phyloP scores from a whole-genome alignment of 495 filamentous ascomycete species.

The Penicillium atrosanguineum region DNA sequence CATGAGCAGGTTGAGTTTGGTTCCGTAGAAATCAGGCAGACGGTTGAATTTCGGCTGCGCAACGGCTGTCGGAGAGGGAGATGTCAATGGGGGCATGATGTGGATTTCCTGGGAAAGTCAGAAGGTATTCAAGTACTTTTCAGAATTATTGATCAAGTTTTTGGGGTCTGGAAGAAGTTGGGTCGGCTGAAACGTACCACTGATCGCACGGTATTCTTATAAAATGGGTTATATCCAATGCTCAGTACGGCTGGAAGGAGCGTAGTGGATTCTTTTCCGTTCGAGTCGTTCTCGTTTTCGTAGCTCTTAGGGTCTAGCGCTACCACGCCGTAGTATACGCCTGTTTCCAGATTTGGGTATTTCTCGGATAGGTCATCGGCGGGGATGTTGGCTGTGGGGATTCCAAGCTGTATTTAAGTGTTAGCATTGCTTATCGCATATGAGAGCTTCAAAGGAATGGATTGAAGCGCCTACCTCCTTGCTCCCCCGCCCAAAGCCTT shows the following conservation, averaged over 20 bases:
- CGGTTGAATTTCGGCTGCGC: conserved; percentile 37
- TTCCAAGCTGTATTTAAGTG: conserved; percentile 62
- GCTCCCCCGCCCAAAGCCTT: conserved; percentile 90
- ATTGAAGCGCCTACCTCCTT: conserved; percentile 60
- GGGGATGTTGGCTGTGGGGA: conserved; percentile 96
- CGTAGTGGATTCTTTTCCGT: conserved; percentile 24
- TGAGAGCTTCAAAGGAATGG: neutral
- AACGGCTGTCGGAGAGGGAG: conserved; percentile 47
- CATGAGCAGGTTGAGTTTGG: conserved; percentile 71
- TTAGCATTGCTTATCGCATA: neutral
- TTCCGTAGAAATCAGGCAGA: conserved; percentile 78
- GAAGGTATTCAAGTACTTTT: neutral
- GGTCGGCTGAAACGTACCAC: conserved; percentile 47
- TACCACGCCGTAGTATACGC: conserved; percentile 92
- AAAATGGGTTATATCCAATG: conserved; percentile 95
- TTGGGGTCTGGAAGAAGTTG: neutral
- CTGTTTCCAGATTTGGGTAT: conserved; percentile 65
- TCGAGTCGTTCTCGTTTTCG: conserved; percentile 10
- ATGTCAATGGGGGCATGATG: conserved; percentile 61
- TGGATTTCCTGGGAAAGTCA: conserved; percentile 67
- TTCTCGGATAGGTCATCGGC: conserved; percentile 67
- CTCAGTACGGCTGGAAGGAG: conserved; percentile 89
- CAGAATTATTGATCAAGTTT: neutral
- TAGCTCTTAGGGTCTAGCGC: conserved; percentile 50
- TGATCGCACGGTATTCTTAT: conserved; percentile 77